Evolutionary conservation across 2,329 filamentous ascomycete genomes (phyloP).

Genomic region (Monosporascus cannonballus): DNA sequence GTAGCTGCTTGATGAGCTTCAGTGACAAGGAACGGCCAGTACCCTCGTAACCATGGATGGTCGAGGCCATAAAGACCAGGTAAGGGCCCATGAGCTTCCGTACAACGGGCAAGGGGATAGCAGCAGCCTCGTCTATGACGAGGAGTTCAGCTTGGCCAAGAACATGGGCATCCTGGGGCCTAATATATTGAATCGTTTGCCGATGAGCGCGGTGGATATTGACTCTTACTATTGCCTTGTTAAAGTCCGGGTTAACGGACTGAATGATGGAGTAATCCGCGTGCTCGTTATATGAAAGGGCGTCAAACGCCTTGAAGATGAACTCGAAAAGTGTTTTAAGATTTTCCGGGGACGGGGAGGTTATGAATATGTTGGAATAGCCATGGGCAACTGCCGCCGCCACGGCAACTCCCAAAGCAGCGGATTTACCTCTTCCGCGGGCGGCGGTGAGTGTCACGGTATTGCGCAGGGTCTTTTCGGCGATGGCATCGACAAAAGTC

Average conservation of each 20-base stretch:
- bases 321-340: constrained; percentile 98
- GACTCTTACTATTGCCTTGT: constrained; percentile 96
- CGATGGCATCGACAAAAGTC: constrained; percentile 92
- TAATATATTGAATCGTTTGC: constrained; percentile 97
- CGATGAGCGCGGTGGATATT: constrained; percentile 93
- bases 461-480: constrained; percentile 89
- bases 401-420: constrained; percentile 87
- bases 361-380: constrained; percentile 99
- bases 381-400: constrained; percentile 92
- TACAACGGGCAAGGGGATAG: constrained; percentile 88
- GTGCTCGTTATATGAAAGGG: constrained; percentile 88
- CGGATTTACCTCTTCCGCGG: constrained; percentile 93
- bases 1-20: constrained; percentile 93
- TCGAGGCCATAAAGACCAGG: constrained; percentile 97
- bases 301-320: constrained; percentile 96
- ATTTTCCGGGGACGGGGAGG: constrained; percentile 94
- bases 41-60: constrained; percentile 97
- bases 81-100: constrained; percentile 94
- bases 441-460: constrained; percentile 92
- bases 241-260: constrained; percentile 96
- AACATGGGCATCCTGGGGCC: constrained; percentile 91
- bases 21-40: constrained; percentile 91
- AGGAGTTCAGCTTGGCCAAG: constrained; percentile 91
- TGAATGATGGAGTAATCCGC: constrained; percentile 97
- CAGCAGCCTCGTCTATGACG: constrained; percentile 95